phyloP scores from a whole-genome alignment of 1,284 basidiomycete species.

The Pseudozyma flocculosa region DNA sequence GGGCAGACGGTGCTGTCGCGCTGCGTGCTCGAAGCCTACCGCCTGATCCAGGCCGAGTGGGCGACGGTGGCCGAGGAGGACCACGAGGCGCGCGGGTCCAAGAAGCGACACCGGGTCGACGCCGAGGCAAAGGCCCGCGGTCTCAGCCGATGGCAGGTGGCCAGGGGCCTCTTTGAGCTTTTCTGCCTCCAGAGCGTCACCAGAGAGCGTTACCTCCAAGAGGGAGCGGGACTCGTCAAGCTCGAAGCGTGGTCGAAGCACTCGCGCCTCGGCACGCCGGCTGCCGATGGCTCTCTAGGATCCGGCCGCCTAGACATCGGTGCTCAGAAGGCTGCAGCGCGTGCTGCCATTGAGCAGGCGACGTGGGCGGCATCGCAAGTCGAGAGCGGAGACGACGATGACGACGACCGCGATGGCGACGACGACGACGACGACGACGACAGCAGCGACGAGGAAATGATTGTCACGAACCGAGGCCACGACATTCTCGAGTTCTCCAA shows the following conservation, averaged over 20 bases:
- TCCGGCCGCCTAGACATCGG: slow-evolving; percentile 31
- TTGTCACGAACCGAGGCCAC: slow-evolving; percentile 48
- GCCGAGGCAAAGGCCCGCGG: slow-evolving; percentile 29
- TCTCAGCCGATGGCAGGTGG: slow-evolving; percentile 44
- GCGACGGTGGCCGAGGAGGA: slow-evolving; percentile 50
- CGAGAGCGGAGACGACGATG: slow-evolving; percentile 1
- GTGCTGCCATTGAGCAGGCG: slow-evolving; percentile 15
- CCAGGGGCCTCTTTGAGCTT: slow-evolving; percentile 50
- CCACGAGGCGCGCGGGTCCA: slow-evolving; percentile 45
- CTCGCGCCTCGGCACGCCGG: neutral
- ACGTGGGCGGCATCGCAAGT: neutral
- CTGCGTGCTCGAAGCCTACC: slow-evolving; percentile 46
- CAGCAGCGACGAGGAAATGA: slow-evolving; percentile 45
- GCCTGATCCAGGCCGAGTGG: slow-evolving; percentile 51
- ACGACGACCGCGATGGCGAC: slow-evolving; percentile 5
- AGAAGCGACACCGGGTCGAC: slow-evolving; percentile 3
- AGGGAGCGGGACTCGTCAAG: slow-evolving; percentile 46
- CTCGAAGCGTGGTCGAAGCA: slow-evolving; percentile 29
- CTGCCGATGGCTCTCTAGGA: neutral
- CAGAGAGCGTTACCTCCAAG: slow-evolving; percentile 38
- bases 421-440: slow-evolving; percentile 21
- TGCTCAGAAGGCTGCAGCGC: slow-evolving; percentile 24
- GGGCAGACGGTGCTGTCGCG: slow-evolving; percentile 50
- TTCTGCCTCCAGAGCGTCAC: slow-evolving; percentile 52
- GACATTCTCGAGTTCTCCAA: slow-evolving; percentile 55